Evolutionary conservation across 1,284 basidiomycete species (phyloP).

Genomic region (Ceratobasidium sp.): DNA sequence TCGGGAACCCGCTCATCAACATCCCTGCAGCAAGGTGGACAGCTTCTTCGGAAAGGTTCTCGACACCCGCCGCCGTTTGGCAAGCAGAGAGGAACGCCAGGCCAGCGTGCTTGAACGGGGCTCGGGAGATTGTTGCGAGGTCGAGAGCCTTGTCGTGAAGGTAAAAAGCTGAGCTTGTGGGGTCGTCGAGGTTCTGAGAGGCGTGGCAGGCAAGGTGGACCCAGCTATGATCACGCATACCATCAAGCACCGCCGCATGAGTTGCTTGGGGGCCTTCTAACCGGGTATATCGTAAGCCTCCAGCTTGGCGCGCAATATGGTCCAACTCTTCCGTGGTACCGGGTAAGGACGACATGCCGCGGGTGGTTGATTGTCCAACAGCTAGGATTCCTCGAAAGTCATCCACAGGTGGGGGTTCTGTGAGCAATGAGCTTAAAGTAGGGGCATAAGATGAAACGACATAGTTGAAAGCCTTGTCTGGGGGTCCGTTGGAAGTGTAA

Average conservation of each 20-base stretch:
- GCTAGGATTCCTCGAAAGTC: slow-evolving; percentile 5
- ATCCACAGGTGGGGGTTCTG: background rate
- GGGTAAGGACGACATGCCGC: background rate
- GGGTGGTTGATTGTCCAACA: background rate
- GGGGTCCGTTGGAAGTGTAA: background rate
- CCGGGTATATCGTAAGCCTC: background rate
- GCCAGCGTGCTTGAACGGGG: background rate
- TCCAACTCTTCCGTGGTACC: slow-evolving; percentile 2
- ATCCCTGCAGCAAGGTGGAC: slow-evolving; percentile 45
- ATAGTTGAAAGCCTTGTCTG: background rate
- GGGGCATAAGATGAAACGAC: slow-evolving; percentile 10
- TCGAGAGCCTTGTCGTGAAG: slow-evolving; percentile 11
- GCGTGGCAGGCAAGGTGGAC: slow-evolving; percentile 34
- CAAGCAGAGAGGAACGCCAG: slow-evolving; percentile 24
- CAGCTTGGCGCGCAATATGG: background rate
- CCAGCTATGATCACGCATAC: slow-evolving; percentile 13
- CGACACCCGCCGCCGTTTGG: slow-evolving; percentile 33
- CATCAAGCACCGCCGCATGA: background rate
- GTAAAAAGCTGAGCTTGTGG: background rate
- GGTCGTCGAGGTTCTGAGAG: slow-evolving; percentile 2
- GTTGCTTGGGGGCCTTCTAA: background rate
- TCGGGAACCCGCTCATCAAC: slow-evolving; percentile 45
- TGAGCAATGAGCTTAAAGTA: background rate
- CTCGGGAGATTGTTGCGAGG: background rate
- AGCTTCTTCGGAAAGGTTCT: slow-evolving; percentile 42